Percentiles rank a stretch among this genome's conserved stretches.
These are phyloP conservation scores for Irineochytrium annulatum DNA, from an alignment of 192 early-diverging fungal species.

Conservation along the genomic window DNA sequence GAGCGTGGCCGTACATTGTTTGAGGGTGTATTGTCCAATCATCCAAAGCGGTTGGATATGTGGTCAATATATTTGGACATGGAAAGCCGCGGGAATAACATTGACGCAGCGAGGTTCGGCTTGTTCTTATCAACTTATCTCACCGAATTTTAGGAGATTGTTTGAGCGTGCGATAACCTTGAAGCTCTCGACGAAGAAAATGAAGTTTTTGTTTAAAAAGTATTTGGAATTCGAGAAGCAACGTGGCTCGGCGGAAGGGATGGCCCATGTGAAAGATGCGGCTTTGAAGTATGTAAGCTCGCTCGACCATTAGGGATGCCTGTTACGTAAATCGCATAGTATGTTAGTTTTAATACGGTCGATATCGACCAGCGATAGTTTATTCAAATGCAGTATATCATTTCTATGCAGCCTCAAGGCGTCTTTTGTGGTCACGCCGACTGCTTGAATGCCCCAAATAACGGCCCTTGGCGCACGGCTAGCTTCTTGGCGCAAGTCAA, in stretches of 20 bases:
- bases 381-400: too few relatives aligned
- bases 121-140: background rate
- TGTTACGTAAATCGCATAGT: too few relatives aligned
- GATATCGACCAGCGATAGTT: too few relatives aligned
- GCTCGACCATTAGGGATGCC: too few relatives aligned
- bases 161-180: conserved; percentile 88
- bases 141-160: conserved; percentile 47
- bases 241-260: conserved; percentile 68
- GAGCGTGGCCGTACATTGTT: conserved; percentile 97
- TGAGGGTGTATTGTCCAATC: conserved; percentile 88
- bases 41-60: conserved; percentile 90
- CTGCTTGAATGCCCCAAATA: too few relatives aligned
- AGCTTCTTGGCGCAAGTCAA: too few relatives aligned
- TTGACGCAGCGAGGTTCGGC: conserved; percentile 17
- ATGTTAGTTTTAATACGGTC: too few relatives aligned
- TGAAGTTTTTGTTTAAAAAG: conserved; percentile 99
- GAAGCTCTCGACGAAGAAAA: conserved; percentile 94
- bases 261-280: conserved; percentile 83
- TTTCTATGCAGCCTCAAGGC: too few relatives aligned
- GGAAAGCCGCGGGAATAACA: conserved; percentile 78
- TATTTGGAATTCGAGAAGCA: conserved; percentile 94
- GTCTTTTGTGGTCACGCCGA: too few relatives aligned
- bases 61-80: conserved; percentile 98
- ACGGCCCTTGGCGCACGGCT: too few relatives aligned
- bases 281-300: conserved; percentile 90